Evolutionary conservation across 2,329 filamentous ascomycete species (phyloP).

Genomic region (Penicillium olsonii): DNA sequence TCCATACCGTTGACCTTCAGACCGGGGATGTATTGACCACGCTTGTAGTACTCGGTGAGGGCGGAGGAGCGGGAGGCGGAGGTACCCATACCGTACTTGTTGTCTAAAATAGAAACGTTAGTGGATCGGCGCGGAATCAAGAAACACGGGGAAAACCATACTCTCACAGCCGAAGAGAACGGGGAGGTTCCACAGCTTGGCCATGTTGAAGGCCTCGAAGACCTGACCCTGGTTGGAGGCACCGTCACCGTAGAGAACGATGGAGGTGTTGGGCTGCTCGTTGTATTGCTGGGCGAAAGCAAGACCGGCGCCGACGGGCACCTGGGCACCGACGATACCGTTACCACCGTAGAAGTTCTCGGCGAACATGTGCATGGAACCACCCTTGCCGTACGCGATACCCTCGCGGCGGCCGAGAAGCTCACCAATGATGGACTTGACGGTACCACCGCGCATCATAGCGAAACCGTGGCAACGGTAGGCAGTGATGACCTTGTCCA

Average conservation of each 20-base stretch:
- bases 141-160: slow-evolving; percentile 53
- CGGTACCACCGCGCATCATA: slow-evolving; percentile 87
- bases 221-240: slow-evolving; percentile 99
- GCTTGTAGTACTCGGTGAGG: slow-evolving; percentile 99
- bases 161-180: slow-evolving; percentile 97
- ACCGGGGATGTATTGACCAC: slow-evolving; percentile 98
- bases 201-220: slow-evolving; percentile 99
- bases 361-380: slow-evolving; percentile 99
- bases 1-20: slow-evolving; percentile 99
- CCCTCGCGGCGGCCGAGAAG: slow-evolving; percentile 91
- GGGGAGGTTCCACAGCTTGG: slow-evolving; percentile 96
- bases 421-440: slow-evolving; percentile 94
- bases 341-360: slow-evolving; percentile 98
- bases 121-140: neutral
- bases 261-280: slow-evolving; percentile 78
- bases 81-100: slow-evolving; percentile 99
- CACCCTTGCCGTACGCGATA: slow-evolving; percentile 98
- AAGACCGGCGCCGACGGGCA: slow-evolving; percentile 93
- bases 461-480: slow-evolving; percentile 99
- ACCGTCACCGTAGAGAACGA: slow-evolving; percentile 96
- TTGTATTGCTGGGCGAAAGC: slow-evolving; percentile 97
- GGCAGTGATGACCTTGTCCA: slow-evolving; percentile 94
- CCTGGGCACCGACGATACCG: slow-evolving; percentile 98
- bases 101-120: slow-evolving; percentile 58
- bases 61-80: slow-evolving; percentile 91